Evolutionary conservation across 176 grass and related monocot genomes (phyloP).

Genomic region (Alopecurus myosuroides): DNA sequence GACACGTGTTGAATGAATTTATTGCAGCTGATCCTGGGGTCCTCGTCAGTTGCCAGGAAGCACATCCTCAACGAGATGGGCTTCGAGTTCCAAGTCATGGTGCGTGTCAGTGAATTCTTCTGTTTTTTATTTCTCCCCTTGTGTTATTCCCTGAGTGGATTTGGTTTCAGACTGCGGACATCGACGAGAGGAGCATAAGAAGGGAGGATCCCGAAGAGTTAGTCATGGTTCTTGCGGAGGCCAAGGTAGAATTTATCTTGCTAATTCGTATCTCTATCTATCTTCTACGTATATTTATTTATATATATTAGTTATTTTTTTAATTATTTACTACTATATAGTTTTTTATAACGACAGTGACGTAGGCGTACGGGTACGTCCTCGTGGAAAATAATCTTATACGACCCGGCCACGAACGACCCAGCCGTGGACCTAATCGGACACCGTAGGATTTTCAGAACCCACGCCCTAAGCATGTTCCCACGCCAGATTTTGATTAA

Average conservation of each 20-base stretch:
- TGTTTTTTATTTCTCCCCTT: neutral
- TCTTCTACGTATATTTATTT: too few relatives aligned
- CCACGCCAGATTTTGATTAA: too few relatives aligned
- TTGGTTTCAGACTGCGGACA: constrained; percentile 76
- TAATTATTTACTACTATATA: too few relatives aligned
- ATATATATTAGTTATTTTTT: too few relatives aligned
- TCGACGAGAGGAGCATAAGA: constrained; percentile 92
- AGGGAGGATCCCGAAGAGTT: constrained; percentile 77
- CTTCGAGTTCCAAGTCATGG: constrained; percentile 79
- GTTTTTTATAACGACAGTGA: too few relatives aligned
- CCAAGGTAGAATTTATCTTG: constrained; percentile 53
- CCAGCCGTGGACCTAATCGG: too few relatives aligned
- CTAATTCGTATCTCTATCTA: neutral
- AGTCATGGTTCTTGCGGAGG: constrained; percentile 85
- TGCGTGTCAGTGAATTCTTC: constrained; percentile 14
- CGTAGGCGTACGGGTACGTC: too few relatives aligned
- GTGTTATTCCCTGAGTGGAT: neutral
- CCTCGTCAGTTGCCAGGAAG: constrained; percentile 73
- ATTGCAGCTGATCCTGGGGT: constrained; percentile 81
- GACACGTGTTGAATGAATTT: neutral
- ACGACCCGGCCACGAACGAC: too few relatives aligned
- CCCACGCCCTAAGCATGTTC: too few relatives aligned
- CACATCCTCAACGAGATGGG: constrained; percentile 80
- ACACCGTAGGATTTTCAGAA: too few relatives aligned
- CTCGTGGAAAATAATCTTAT: too few relatives aligned